Base-by-base conservation (phyloP, 441 rosid genomes). In the Erodium texanum region DNA sequence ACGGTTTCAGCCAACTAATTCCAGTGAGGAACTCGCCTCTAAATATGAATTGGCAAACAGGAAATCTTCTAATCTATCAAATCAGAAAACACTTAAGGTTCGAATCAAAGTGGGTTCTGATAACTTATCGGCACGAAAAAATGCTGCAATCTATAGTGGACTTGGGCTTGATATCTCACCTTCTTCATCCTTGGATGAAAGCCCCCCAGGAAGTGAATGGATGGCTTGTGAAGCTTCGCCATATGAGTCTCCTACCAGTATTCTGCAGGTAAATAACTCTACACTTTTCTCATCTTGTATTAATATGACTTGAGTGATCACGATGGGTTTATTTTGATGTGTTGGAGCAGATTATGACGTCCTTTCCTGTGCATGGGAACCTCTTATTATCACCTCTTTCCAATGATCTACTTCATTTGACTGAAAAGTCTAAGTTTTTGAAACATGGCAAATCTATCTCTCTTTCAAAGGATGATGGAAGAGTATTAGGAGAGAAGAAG, bases 81-180 rank as follows among this genome's bases (percentile, higher is more conserved):
- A 88, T 50, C 91, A 81, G 80, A 95, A 84, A 75, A 76, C 81
- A 79, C 79, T 90, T 68, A 95, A 89, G 83, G 82, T 95, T 71
- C 86, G 96, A 75, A 89, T 92, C 69, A 95, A 84, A 89, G 78
- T 92, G 76, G 96, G 93, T 66, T 78, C 96, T 38, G 97, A 92
- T 74, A 90, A 86, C 83, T 78, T 85, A 82, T 72, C 83, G 54
- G 75, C 89, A 64, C 79, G 74, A 79, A 89, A 85, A 66, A 95
- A 85, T 81, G 93, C 87, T 69, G 97, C 85, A 58, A 83, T 94
- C 72, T 89, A 92, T 80, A 90, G 93, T 79, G 98, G 96, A 67
- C 96, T 95, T 62, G 99, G 99, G 67, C 99, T 95, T 77, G 97
- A 90, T 74, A 78, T 73, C 68, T 92, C 98, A 3, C 98, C 98